A percentile compares a stretch with the other conserved stretches of the same genome.
phyloP scores from a whole-genome alignment of 176 grass and related monocot species.

The Musa schizocarpa region DNA sequence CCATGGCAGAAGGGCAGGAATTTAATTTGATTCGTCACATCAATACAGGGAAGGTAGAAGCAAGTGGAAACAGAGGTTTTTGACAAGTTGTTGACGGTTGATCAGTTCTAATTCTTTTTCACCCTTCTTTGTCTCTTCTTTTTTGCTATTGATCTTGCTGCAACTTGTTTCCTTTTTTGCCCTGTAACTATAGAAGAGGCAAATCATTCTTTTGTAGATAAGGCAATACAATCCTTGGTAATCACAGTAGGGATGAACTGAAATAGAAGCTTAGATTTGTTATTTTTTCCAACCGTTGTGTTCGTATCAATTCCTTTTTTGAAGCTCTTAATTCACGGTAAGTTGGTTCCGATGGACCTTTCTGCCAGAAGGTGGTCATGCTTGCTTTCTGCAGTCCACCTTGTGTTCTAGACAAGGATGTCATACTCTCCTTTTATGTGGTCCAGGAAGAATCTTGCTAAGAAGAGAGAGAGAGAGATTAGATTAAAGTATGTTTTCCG shows the following conservation, averaged over 20 bases:
- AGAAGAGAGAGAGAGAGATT: background rate
- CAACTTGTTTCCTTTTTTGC: too few species aligned
- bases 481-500: too few species aligned
- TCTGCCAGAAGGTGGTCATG: background rate
- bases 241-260: slow-evolving; percentile 32
- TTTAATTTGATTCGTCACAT: slow-evolving; percentile 21
- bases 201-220: slow-evolving; percentile 98
- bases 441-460: slow-evolving; percentile 34
- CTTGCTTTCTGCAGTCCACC: background rate
- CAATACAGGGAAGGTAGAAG: slow-evolving; percentile 22
- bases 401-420: slow-evolving; percentile 28
- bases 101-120: background rate
- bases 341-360: too few species aligned
- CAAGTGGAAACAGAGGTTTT: slow-evolving; percentile 3
- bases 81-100: background rate
- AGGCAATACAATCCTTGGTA: slow-evolving; percentile 27
- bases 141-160: background rate
- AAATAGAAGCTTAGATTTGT: slow-evolving; percentile 7
- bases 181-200: slow-evolving; percentile 15
- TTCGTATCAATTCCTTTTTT: background rate
- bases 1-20: slow-evolving; percentile 50
- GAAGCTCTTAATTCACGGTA: too few species aligned
- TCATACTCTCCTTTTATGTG: slow-evolving; percentile 49
- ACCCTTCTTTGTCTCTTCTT: background rate
- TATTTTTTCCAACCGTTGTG: background rate